Evolutionary conservation across 2,329 filamentous ascomycete species (phyloP).

Genomic region (Pseudopyricularia javanii): DNA sequence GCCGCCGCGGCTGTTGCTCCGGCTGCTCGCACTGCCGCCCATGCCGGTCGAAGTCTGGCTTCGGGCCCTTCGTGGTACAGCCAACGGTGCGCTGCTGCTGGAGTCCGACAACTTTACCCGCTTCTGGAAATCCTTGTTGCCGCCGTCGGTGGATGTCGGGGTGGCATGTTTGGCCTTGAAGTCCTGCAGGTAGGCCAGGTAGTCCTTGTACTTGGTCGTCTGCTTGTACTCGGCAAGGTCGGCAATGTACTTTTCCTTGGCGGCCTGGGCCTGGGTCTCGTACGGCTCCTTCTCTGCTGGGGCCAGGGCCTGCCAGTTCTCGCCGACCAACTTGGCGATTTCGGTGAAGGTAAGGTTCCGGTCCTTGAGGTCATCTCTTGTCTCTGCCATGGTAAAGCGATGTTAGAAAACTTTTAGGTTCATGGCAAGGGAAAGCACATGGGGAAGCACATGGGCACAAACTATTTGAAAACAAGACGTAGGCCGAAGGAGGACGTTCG

Average conservation of each 20-base stretch:
- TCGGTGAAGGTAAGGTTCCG: constrained; percentile 71
- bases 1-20: constrained; percentile 28
- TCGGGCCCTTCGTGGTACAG: constrained; percentile 11
- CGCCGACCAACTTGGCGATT: constrained; percentile 71
- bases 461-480: constrained; percentile 81
- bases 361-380: constrained; percentile 65
- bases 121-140: constrained; percentile 41
- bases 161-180: constrained; percentile 63
- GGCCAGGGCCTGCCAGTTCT: constrained; percentile 66
- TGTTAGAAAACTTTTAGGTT: not conserved
- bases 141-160: constrained; percentile 24
- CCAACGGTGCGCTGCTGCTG: constrained; percentile 11
- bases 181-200: constrained; percentile 60
- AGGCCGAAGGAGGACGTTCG: constrained; percentile 68
- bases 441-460: constrained; percentile 26
- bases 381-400: constrained; percentile 36
- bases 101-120: constrained; percentile 32
- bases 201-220: constrained; percentile 55
- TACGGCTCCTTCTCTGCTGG: constrained; percentile 57
- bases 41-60: constrained; percentile 7
- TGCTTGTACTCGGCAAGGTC: constrained; percentile 67
- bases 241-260: constrained; percentile 68
- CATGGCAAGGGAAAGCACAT: not conserved
- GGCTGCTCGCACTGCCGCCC: constrained; percentile 26
- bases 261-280: constrained; percentile 57